phyloP scores from a whole-genome alignment of 208 protist genomes.

The Tritrichomonas foetus region DNA sequence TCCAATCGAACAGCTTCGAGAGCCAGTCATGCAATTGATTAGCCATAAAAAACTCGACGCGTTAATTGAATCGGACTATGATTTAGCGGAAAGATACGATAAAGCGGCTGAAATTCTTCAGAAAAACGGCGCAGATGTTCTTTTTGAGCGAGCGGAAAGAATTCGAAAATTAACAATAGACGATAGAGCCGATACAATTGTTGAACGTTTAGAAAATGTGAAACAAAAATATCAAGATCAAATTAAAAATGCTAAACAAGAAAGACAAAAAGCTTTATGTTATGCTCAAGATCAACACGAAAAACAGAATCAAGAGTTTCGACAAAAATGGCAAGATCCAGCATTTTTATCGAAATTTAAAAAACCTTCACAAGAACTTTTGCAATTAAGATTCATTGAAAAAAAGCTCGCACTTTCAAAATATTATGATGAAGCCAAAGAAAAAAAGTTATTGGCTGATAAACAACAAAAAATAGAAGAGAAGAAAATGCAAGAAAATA shows the following conservation, averaged over 20 bases:
- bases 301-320: background rate
- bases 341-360: background rate
- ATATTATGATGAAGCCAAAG: background rate
- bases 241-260: background rate
- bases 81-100: background rate
- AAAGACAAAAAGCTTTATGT: background rate
- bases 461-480: conserved; percentile 1
- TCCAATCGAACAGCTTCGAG: background rate
- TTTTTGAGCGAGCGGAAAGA: background rate
- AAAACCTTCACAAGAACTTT: background rate
- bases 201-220: background rate
- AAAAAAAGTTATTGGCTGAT: background rate
- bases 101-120: background rate
- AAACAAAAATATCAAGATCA: background rate
- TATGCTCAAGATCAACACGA: background rate
- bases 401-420: background rate
- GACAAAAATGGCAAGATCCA: background rate
- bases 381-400: background rate
- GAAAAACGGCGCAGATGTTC: background rate
- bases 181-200: background rate
- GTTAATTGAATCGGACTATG: background rate
- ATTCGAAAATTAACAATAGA: background rate
- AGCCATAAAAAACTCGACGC: conserved; percentile 21
- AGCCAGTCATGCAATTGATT: background rate
- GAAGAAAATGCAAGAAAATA: background rate